Percentiles rank a stretch among this genome's conserved stretches.
phyloP scores from a whole-genome alignment of 768 basidiomycete species.

The Kwoniella sp. region DNA sequence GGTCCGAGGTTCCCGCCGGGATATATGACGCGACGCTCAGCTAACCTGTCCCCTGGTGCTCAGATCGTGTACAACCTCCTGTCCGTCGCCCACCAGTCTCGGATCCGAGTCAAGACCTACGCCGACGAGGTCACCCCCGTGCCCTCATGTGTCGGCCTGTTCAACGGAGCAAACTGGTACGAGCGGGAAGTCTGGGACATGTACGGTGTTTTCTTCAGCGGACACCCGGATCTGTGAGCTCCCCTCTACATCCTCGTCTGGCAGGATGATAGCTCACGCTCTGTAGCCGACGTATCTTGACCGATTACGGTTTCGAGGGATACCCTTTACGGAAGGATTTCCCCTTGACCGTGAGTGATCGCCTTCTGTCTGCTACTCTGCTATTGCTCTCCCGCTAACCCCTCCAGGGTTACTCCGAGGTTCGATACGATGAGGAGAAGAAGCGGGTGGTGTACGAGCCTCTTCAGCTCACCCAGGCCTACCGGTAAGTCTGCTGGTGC shows the following conservation, averaged over 20 bases:
- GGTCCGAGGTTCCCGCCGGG: too few species aligned
- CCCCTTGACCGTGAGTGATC: constrained; percentile 74
- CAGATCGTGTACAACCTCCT: constrained; percentile 87
- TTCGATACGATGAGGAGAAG: constrained; percentile 94
- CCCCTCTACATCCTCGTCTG: background rate
- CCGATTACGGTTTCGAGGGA: constrained; percentile 98
- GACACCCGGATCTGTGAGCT: constrained; percentile 88
- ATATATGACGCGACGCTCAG: too few species aligned
- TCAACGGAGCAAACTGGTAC: constrained; percentile 95
- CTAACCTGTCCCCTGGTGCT: background rate
- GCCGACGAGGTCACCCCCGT: constrained; percentile 88
- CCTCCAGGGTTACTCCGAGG: constrained; percentile 88
- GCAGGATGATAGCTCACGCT: background rate
- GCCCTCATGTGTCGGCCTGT: constrained; percentile 72
- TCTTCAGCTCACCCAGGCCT: constrained; percentile 93
- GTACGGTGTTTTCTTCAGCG: constrained; percentile 91
- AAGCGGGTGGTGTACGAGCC: constrained; percentile 98
- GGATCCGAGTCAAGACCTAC: constrained; percentile 96
- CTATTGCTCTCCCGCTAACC: background rate
- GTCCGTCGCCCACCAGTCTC: constrained; percentile 68
- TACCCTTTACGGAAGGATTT: constrained; percentile 98
- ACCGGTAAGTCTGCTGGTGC: constrained; percentile 62
- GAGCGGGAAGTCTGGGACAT: constrained; percentile 98
- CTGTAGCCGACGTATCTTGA: constrained; percentile 83
- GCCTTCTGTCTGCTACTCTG: background rate